Percentiles rank a stretch among this genome's conserved stretches.
These are phyloP conservation scores for Carex scoparia DNA, from an alignment of 176 grass and related monocot species.

Conservation along the genomic window DNA sequence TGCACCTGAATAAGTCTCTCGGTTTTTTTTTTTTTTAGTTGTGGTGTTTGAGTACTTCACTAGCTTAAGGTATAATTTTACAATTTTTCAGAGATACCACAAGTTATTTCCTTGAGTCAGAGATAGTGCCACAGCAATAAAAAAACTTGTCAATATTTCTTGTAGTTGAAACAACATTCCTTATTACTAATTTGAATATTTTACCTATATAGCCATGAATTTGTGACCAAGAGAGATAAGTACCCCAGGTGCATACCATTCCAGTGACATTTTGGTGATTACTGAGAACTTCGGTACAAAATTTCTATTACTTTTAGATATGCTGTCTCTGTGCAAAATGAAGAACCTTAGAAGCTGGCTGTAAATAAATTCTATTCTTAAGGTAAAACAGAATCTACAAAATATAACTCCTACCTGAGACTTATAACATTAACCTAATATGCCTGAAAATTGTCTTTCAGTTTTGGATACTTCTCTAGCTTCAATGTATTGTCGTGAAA, in stretches of 20 bases:
- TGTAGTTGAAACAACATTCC: background rate
- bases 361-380: background rate
- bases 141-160: background rate
- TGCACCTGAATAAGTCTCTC: background rate
- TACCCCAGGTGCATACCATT: background rate
- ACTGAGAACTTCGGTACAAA: background rate
- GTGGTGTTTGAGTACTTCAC: background rate
- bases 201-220: background rate
- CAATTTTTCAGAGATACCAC: background rate
- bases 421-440: background rate
- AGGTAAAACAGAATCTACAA: background rate
- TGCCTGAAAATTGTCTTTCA: background rate
- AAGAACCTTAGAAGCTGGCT: background rate
- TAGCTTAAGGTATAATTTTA: background rate
- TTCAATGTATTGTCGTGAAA: background rate
- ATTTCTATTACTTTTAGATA: background rate
- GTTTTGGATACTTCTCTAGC: background rate
- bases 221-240: background rate
- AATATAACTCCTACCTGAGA: background rate
- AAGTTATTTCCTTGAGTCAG: background rate
- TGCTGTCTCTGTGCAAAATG: background rate
- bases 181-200: background rate
- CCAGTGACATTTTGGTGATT: background rate
- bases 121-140: background rate
- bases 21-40: background rate